Percentiles rank a stretch among this genome's conserved stretches.
These are phyloP conservation scores for Zizania palustris DNA, from an alignment of 202 grass and related monocot species.

Conservation along the genomic window DNA sequence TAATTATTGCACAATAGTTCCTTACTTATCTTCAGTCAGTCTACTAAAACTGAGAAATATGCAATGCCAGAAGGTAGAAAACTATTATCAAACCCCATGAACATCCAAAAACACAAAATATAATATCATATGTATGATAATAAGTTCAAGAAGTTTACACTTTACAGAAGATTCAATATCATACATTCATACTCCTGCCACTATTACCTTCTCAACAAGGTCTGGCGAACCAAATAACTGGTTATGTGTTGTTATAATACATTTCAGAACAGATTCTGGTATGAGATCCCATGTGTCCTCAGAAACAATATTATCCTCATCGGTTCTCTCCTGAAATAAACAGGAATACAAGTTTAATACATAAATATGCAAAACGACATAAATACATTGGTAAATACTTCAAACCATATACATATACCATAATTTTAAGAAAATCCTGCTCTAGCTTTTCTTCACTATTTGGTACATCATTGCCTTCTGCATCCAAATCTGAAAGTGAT, in stretches of 20 bases:
- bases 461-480: slow-evolving; percentile 40
- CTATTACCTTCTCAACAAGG: slow-evolving; percentile 74
- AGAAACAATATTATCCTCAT: slow-evolving; percentile 39
- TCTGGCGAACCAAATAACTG: slow-evolving; percentile 79
- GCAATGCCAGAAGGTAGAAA: not conserved
- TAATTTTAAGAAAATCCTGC: slow-evolving; percentile 62
- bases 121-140: slow-evolving; percentile 22
- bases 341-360: slow-evolving; percentile 7
- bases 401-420: slow-evolving; percentile 30
- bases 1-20: not conserved
- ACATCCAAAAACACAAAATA: slow-evolving; percentile 5
- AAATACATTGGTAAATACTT: slow-evolving; percentile 16
- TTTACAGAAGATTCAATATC: not conserved
- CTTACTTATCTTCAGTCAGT: not conserved
- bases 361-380: slow-evolving; percentile 26
- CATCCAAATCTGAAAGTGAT: slow-evolving; percentile 53
- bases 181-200: not conserved
- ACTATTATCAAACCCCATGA: slow-evolving; percentile 8
- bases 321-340: slow-evolving; percentile 61
- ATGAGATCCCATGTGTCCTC: slow-evolving; percentile 72
- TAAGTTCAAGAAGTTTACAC: not conserved
- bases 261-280: slow-evolving; percentile 71
- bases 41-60: slow-evolving; percentile 8
- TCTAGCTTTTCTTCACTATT: slow-evolving; percentile 70
- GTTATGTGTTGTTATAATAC: slow-evolving; percentile 69